These are phyloP conservation scores for Lathyrus tuberosus DNA, from an alignment of 306 rosid species.

Conservation along the genomic window DNA sequence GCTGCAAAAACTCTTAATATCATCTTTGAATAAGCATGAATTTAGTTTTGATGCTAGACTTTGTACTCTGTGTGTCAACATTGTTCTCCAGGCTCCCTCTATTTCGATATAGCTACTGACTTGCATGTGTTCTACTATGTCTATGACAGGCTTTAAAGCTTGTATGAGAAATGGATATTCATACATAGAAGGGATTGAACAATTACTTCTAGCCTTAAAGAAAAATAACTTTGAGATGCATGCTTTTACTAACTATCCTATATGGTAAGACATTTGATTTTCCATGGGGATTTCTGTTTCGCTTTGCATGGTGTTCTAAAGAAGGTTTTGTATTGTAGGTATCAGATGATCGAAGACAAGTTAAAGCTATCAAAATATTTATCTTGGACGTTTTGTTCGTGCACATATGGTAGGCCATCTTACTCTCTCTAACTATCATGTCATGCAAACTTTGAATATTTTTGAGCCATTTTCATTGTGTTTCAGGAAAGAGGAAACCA, in stretches of 20 bases:
- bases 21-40: background rate
- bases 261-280: conserved; percentile 58
- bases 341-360: conserved; percentile 81
- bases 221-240: conserved; percentile 83
- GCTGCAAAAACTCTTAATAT: background rate
- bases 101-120: conserved; percentile 35
- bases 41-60: background rate
- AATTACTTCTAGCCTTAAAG: conserved; percentile 71
- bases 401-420: conserved; percentile 49
- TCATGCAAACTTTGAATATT: conserved; percentile 18
- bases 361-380: conserved; percentile 72
- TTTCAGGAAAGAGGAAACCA: conserved; percentile 95
- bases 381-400: conserved; percentile 96
- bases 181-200: conserved; percentile 74
- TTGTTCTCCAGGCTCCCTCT: background rate
- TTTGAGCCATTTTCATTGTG: conserved; percentile 32
- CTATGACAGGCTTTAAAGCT: conserved; percentile 70
- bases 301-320: conserved; percentile 21
- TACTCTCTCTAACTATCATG: conserved; percentile 10
- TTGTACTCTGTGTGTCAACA: background rate
- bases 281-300: conserved; percentile 32
- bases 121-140: conserved; percentile 33
- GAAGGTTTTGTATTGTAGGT: conserved; percentile 57
- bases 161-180: conserved; percentile 81
- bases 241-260: conserved; percentile 93